phyloP scores from a whole-genome alignment of 768 basidiomycete species.

The Suillus variegatus region DNA sequence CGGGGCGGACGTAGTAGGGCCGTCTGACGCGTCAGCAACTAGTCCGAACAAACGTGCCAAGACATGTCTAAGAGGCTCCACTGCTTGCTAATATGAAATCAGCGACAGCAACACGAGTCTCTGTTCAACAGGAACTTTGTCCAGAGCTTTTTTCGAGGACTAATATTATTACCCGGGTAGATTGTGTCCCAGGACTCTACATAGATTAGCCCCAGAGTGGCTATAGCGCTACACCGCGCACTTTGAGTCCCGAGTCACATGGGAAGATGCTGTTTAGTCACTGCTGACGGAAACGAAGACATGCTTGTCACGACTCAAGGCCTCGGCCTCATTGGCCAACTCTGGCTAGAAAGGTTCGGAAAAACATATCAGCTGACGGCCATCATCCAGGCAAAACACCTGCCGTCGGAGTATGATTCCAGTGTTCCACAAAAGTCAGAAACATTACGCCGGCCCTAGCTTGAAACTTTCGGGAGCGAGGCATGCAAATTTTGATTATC shows the following conservation, averaged over 20 bases:
- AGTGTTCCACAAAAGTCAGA: neutral
- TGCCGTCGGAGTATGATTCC: neutral
- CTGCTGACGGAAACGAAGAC: neutral
- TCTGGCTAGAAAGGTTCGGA: neutral
- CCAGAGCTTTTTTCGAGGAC: neutral
- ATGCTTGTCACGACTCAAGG: neutral
- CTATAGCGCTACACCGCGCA: neutral
- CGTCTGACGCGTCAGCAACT: neutral
- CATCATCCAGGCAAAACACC: neutral
- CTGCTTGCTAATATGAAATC: neutral
- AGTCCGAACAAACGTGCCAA: neutral
- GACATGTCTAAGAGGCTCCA: neutral
- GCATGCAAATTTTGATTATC: too few species aligned
- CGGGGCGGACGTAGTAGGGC: neutral
- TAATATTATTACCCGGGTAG: too few species aligned
- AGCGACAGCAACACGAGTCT: neutral
- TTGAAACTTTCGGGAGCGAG: neutral
- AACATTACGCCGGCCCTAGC: neutral
- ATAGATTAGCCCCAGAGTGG: too few species aligned
- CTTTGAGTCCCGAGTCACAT: neutral
- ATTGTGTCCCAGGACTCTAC: too few species aligned
- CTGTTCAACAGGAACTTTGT: neutral
- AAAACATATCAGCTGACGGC: neutral
- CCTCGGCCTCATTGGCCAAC: neutral
- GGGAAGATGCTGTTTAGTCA: neutral